These are phyloP conservation scores for Conringia planisiliqua DNA, from an alignment of 345 rosid species.

Conservation along the genomic window DNA sequence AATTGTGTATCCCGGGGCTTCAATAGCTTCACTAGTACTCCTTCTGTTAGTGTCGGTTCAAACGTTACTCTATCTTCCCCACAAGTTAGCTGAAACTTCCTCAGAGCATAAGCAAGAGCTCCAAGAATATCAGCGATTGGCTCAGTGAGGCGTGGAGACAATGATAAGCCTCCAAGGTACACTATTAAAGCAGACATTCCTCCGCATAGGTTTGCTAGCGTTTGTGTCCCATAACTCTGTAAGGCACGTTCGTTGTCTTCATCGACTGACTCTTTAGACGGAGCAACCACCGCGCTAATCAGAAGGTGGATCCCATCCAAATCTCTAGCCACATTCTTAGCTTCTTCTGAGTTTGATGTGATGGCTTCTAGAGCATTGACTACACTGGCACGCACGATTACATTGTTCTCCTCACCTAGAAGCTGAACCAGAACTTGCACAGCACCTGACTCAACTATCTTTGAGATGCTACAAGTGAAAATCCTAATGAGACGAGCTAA, in stretches of 20 bases:
- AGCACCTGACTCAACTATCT: constrained; percentile 70
- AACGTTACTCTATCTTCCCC: constrained; percentile 43
- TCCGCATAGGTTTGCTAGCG: constrained; percentile 75
- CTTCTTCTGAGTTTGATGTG: constrained; percentile 59
- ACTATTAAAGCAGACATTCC: constrained; percentile 68
- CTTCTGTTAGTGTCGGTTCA: constrained; percentile 57
- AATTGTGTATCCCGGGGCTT: constrained; percentile 66
- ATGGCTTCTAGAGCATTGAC: constrained; percentile 84
- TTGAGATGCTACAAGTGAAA: constrained; percentile 57
- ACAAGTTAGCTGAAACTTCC: constrained; percentile 52
- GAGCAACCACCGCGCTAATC: constrained; percentile 75
- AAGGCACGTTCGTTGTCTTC: constrained; percentile 57
- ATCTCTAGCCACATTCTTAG: constrained; percentile 57
- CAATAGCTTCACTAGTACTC: constrained; percentile 50
- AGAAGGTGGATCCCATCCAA: constrained; percentile 64
- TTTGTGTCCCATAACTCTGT: constrained; percentile 63
- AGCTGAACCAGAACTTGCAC: constrained; percentile 65
- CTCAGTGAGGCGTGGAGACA: constrained; percentile 65
- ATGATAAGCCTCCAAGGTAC: constrained; percentile 64
- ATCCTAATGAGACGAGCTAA: constrained; percentile 72
- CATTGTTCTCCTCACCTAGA: constrained; percentile 49
- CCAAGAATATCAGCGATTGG: constrained; percentile 80
- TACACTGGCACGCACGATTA: constrained; percentile 66
- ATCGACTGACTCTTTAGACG: constrained; percentile 75
- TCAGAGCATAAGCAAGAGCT: constrained; percentile 78